These are phyloP conservation scores for Wickerhamomyces bovis DNA, from an alignment of 805 yeast species.

Conservation along the genomic window DNA sequence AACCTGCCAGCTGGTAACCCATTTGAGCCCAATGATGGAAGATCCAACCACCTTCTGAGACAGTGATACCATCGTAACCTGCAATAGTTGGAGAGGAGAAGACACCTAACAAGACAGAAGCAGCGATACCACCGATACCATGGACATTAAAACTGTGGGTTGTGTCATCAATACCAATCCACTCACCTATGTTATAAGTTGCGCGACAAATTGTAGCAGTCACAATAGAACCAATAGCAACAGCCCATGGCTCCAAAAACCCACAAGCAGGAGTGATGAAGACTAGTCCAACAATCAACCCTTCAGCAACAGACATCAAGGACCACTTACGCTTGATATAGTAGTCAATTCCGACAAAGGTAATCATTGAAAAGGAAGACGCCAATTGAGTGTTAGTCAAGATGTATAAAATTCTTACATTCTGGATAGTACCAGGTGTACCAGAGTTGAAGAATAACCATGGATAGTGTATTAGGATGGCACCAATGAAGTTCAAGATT, in stretches of 20 bases:
- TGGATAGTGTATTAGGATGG: conserved; percentile 84
- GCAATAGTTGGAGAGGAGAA: conserved; percentile 83
- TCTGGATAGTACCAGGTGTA: conserved; percentile 67
- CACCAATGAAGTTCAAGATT: conserved; percentile 82
- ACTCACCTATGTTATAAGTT: conserved; percentile 75
- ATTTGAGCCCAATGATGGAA: conserved; percentile 87
- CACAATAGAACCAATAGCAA: conserved; percentile 72
- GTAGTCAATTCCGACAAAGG: conserved; percentile 87
- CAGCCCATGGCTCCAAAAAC: conserved; percentile 85
- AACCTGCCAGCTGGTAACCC: conserved; percentile 77
- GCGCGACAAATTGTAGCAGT: conserved; percentile 82
- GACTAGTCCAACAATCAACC: conserved; percentile 89
- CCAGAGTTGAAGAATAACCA: conserved; percentile 96
- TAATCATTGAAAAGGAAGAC: conserved; percentile 81
- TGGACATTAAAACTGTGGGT: conserved; percentile 96
- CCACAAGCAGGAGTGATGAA: conserved; percentile 98
- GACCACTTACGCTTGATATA: conserved; percentile 85
- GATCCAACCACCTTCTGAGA: conserved; percentile 89
- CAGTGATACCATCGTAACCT: conserved; percentile 82
- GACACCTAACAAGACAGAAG: conserved; percentile 75
- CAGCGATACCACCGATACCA: conserved; percentile 92
- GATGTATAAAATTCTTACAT: conserved; percentile 79
- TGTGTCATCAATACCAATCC: conserved; percentile 81
- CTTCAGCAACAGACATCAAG: conserved; percentile 89
- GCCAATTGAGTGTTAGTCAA: conserved; percentile 86